Conservation (phyloP, 352 stramenopile genomes). For the Peronospora destructor region DNA sequence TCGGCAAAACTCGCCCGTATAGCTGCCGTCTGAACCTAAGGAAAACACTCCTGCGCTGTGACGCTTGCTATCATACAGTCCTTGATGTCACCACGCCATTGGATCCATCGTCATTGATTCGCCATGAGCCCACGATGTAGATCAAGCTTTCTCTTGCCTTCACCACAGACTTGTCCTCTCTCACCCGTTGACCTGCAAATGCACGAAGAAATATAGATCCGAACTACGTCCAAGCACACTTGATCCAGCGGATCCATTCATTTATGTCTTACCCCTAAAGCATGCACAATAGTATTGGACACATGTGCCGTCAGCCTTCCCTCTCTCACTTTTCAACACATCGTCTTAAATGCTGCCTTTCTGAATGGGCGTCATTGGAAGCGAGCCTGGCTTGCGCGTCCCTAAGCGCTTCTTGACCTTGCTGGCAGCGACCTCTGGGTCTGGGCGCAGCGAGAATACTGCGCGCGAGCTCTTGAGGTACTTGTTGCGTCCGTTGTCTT, state of each 20-base stretch:
- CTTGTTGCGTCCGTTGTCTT: conserved; percentile 73
- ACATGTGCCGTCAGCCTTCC: conserved; percentile 12
- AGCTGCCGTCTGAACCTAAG: conserved; percentile 35
- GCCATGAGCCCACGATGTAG: conserved; percentile 64
- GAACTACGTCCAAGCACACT: conserved; percentile 13
- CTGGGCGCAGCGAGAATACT: conserved; percentile 62
- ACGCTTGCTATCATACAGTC: conserved; percentile 71
- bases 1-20: conserved; percentile 48
- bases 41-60: conserved; percentile 53
- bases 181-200: conserved; percentile 6
- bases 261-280: conserved; percentile 23
- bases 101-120: conserved; percentile 67
- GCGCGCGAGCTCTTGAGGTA: conserved; percentile 78
- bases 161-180: neutral
- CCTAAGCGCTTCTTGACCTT: conserved; percentile 76
- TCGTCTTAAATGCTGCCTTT: conserved; percentile 56
- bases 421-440: conserved; percentile 61
- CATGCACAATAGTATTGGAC: conserved; percentile 27
- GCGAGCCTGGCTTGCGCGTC: conserved; percentile 49
- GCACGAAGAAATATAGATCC: conserved; percentile 15
- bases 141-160: conserved; percentile 32
- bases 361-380: conserved; percentile 58
- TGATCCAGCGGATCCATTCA: conserved; percentile 19
- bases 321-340: conserved; percentile 8
- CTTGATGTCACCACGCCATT: conserved; percentile 58